These are phyloP conservation scores for Termitomyces titanicus DNA, from an alignment of 768 basidiomycete genomes.

Conservation along the genomic window DNA sequence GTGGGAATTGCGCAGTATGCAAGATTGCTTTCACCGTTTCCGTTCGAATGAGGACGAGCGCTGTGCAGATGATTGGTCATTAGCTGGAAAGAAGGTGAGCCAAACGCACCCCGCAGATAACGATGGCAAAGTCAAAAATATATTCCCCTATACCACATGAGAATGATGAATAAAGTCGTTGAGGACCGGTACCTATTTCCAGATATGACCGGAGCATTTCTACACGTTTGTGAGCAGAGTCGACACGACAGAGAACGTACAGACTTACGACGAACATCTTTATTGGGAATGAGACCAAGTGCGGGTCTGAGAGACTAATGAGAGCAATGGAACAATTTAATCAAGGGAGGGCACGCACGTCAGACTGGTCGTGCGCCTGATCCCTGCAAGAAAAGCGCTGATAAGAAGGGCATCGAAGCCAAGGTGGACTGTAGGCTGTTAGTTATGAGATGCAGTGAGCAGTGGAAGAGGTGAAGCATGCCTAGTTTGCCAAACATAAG, in stretches of 20 bases:
- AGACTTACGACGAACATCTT: slow-evolving; percentile 79
- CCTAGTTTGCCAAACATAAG: slow-evolving; percentile 62
- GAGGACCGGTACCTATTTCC: slow-evolving; percentile 55
- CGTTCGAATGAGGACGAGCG: slow-evolving; percentile 76
- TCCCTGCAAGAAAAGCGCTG: slow-evolving; percentile 79
- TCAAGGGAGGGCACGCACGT: slow-evolving; percentile 51
- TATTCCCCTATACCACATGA: slow-evolving; percentile 65
- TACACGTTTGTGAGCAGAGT: slow-evolving; percentile 23
- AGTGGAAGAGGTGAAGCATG: slow-evolving; percentile 17
- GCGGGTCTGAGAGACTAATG: slow-evolving; percentile 52
- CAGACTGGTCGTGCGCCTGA: slow-evolving; percentile 78
- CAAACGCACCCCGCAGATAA: slow-evolving; percentile 70
- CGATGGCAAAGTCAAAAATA: slow-evolving; percentile 81
- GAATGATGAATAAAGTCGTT: not conserved
- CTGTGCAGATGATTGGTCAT: slow-evolving; percentile 29
- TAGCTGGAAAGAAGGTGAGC: not conserved
- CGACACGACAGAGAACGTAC: not conserved
- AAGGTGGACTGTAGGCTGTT: slow-evolving; percentile 46
- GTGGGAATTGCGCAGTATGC: not conserved
- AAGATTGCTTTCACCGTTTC: slow-evolving; percentile 24
- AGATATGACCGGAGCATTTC: slow-evolving; percentile 76
- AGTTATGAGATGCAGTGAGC: slow-evolving; percentile 5
- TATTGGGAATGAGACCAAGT: slow-evolving; percentile 76
- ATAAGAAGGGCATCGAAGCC: slow-evolving; percentile 78
- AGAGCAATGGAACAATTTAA: not conserved